Conservation (phyloP, 2,329 filamentous ascomycete genomes). For the Ophiognomonia clavigignenti-juglandacearum region DNA sequence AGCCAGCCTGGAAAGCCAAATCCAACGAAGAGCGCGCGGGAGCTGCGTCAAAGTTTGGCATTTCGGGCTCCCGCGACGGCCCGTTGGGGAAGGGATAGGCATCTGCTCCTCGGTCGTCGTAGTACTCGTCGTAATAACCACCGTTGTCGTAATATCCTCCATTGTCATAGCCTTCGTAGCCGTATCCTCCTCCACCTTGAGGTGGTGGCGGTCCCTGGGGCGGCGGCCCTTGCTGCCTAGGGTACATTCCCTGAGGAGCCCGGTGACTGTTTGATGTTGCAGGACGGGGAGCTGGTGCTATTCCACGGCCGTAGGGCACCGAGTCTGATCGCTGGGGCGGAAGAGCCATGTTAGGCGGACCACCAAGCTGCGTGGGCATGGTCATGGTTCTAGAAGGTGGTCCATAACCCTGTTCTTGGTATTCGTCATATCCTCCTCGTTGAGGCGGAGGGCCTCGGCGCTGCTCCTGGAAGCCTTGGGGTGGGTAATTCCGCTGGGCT, state of each 20-base stretch:
- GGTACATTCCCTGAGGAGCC: slow-evolving; percentile 49
- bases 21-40: slow-evolving; percentile 42
- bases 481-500: slow-evolving; percentile 31
- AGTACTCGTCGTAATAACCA: slow-evolving; percentile 48
- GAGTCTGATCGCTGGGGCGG: slow-evolving; percentile 36
- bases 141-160: slow-evolving; percentile 31
- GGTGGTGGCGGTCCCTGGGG: slow-evolving; percentile 31
- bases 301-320: slow-evolving; percentile 41
- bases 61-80: slow-evolving; percentile 23
- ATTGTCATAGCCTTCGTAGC: slow-evolving; percentile 24
- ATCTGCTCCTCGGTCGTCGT: slow-evolving; percentile 32
- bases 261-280: slow-evolving; percentile 50
- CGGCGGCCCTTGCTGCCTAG: slow-evolving; percentile 36
- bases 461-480: slow-evolving; percentile 32
- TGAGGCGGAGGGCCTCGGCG: slow-evolving; percentile 28
- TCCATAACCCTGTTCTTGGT: slow-evolving; percentile 39
- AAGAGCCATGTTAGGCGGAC: slow-evolving; percentile 26
- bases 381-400: slow-evolving; percentile 57
- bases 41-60: slow-evolving; percentile 41
- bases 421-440: slow-evolving; percentile 30
- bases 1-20: slow-evolving; percentile 36
- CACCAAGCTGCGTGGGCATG: slow-evolving; percentile 47
- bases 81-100: slow-evolving; percentile 24
- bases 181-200: slow-evolving; percentile 18
- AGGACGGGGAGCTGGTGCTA: slow-evolving; percentile 44